Conservation (phyloP, 2,329 filamentous ascomycete genomes). For the Phaeosphaeriaceae sp. region DNA sequence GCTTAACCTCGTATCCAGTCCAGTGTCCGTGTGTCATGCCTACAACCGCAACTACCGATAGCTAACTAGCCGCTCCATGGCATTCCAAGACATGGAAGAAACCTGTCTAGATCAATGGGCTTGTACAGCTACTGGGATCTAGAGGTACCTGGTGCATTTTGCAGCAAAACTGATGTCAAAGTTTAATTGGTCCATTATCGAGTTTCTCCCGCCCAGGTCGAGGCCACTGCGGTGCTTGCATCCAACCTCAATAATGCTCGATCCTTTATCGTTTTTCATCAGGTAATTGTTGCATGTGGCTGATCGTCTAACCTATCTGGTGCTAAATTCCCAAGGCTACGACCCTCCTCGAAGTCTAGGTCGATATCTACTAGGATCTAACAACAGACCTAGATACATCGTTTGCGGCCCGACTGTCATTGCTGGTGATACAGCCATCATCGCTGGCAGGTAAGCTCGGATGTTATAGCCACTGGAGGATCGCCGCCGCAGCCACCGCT, state of each 20-base stretch:
- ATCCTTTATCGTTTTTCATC: conserved; percentile 41
- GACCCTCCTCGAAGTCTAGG: no score
- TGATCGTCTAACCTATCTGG: background rate
- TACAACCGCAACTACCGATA: conserved; percentile 57
- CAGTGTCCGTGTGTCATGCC: conserved; percentile 50
- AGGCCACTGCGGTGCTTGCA: conserved; percentile 66
- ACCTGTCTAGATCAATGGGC: conserved; percentile 46
- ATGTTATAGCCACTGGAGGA: conserved; percentile 25
- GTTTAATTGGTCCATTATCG: conserved; percentile 38
- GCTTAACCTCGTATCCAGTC: background rate
- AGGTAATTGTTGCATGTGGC: background rate
- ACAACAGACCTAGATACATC: conserved; percentile 49
- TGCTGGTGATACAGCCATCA: conserved; percentile 35
- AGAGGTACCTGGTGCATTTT: conserved; percentile 55
- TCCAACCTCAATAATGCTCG: conserved; percentile 53
- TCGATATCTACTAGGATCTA: conserved; percentile 58
- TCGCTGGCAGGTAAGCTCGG: conserved; percentile 34
- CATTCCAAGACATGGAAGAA: conserved; percentile 60
- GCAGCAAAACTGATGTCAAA: conserved; percentile 51
- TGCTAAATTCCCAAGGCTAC: conserved; percentile 62
- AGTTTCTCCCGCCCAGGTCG: conserved; percentile 62
- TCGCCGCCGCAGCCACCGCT: conserved; percentile 13
- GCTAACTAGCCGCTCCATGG: conserved; percentile 63
- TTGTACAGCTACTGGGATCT: conserved; percentile 58
- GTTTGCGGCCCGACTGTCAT: conserved; percentile 59